Conservation (phyloP, 1,284 basidiomycete genomes). For the Spongispora temasekensis region DNA sequence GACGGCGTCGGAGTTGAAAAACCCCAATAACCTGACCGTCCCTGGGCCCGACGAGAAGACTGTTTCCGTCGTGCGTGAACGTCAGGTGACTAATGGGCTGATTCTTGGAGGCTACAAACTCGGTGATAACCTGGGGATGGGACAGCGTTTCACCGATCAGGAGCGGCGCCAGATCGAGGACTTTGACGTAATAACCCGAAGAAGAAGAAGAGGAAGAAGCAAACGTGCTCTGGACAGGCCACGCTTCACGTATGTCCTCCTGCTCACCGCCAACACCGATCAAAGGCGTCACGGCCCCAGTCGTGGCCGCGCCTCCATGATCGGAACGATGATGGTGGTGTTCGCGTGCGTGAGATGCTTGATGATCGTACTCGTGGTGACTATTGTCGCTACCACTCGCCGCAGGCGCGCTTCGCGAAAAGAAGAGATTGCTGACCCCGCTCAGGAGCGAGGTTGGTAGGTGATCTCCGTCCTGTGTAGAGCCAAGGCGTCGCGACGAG, state of each 20-base stretch:
- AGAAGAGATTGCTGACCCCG: conserved; percentile 40
- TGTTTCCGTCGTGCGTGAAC: conserved; percentile 64
- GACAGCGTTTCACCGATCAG: conserved; percentile 18
- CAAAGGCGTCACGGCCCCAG: conserved; percentile 13
- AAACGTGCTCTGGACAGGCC: conserved; percentile 2
- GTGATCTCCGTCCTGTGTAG: conserved; percentile 13
- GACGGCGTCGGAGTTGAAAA: conserved; percentile 51
- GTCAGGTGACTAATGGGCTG: conserved; percentile 53
- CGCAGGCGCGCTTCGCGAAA: conserved; percentile 67
- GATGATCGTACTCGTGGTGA: too few relatives aligned
- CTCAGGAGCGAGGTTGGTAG: conserved; percentile 16
- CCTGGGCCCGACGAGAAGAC: conserved; percentile 54
- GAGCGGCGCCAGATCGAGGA: conserved; percentile 56
- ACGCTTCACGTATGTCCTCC: conserved; percentile 6
- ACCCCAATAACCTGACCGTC: conserved; percentile 65
- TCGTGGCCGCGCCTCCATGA: conserved; percentile 12
- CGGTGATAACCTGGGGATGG: conserved; percentile 41
- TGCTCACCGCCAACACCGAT: conserved; percentile 7
- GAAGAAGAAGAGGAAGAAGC: background rate
- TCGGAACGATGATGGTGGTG: conserved; percentile 4
- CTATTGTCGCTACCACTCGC: conserved; percentile 32
- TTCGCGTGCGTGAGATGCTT: conserved; percentile 11
- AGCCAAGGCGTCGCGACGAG: conserved; percentile 8
- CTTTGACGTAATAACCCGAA: conserved; percentile 46
- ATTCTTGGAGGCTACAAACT: conserved; percentile 49